These are phyloP conservation scores for Turnera subulata DNA, from an alignment of 345 rosid genomes.

Conservation along the genomic window DNA sequence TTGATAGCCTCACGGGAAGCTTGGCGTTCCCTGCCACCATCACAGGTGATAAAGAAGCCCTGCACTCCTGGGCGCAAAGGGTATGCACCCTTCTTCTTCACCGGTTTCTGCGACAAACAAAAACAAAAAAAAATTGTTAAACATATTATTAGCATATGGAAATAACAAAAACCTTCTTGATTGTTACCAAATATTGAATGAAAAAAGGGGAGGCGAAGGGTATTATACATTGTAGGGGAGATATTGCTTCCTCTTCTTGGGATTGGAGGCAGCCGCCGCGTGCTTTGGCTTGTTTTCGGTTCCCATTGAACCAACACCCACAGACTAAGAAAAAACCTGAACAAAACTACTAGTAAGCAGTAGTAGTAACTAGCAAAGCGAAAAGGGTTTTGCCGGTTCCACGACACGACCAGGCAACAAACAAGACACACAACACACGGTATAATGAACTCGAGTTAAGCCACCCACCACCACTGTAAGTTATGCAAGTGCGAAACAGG, in stretches of 20 bases:
- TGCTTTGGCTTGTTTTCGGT: conserved; percentile 34
- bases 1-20: conserved; percentile 78
- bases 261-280: conserved; percentile 14
- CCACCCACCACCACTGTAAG: too few relatives aligned
- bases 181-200: neutral
- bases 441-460: too few relatives aligned
- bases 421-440: too few relatives aligned
- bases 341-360: too few relatives aligned
- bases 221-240: conserved; percentile 61
- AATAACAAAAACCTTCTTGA: neutral
- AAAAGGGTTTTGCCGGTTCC: neutral
- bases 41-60: conserved; percentile 91
- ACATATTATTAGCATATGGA: too few relatives aligned
- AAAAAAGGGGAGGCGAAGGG: neutral
- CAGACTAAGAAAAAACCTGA: too few relatives aligned
- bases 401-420: neutral
- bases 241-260: conserved; percentile 76
- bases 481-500: too few relatives aligned
- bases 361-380: neutral
- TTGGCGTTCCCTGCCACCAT: conserved; percentile 87
- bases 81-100: conserved; percentile 79
- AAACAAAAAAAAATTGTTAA: neutral
- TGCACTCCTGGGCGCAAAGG: conserved; percentile 80
- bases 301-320: conserved; percentile 40
- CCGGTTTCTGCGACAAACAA: conserved; percentile 55